A percentile compares a stretch with the other conserved stretches of the same genome.
phyloP scores from a whole-genome alignment of 768 basidiomycete species.

The Leccinum disarticulatum region DNA sequence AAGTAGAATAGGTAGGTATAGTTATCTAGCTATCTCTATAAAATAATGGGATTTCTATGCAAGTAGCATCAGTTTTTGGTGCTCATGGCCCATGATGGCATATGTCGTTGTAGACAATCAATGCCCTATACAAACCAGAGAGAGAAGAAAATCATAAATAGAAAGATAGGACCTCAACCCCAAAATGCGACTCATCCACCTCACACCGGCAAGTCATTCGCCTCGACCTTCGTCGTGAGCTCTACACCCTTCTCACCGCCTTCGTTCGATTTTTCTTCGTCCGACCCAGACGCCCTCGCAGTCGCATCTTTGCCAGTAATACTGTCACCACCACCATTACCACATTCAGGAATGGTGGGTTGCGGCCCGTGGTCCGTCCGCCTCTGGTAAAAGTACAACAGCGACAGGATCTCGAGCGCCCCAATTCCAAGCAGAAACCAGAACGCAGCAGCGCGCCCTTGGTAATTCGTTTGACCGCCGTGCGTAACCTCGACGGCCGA shows the following conservation, averaged over 20 bases:
- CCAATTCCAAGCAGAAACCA: conserved; percentile 46
- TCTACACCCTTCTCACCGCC: not conserved
- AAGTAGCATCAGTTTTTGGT: not conserved
- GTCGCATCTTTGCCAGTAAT: not conserved
- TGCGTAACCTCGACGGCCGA: conserved; percentile 39
- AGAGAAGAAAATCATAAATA: not conserved
- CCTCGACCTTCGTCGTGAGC: not conserved
- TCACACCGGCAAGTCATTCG: not conserved
- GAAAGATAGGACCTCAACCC: not conserved
- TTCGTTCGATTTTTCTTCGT: not conserved
- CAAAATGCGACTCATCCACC: not conserved
- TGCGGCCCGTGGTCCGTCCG: conserved; percentile 13
- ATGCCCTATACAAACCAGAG: not conserved
- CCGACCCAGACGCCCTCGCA: not conserved
- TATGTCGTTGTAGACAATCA: not conserved
- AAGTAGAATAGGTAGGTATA: not conserved
- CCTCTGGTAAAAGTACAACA: conserved; percentile 37
- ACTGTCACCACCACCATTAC: not conserved
- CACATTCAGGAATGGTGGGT: not conserved
- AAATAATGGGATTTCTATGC: not conserved
- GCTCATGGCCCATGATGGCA: not conserved
- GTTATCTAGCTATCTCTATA: not conserved
- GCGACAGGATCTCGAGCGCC: conserved; percentile 30
- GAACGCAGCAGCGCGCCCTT: conserved; percentile 45
- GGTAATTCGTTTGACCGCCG: conserved; percentile 34